Conservation (phyloP, 2,329 filamentous ascomycete species). For the Alternaria triticimaculans region DNA sequence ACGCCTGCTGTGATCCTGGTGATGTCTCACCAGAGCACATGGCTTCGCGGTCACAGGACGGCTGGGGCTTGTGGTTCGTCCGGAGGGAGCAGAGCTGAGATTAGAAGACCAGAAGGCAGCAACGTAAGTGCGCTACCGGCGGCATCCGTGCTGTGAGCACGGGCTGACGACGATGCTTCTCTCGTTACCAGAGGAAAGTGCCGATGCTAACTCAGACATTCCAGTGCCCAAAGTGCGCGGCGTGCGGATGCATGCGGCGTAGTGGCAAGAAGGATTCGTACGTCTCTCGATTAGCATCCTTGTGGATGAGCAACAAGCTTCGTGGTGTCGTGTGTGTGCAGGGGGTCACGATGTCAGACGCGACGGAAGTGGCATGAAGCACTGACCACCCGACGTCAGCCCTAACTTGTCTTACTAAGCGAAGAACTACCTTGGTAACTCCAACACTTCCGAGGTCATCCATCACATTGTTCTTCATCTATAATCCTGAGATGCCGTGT, state of each 20-base stretch:
- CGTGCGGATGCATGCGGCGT: not conserved
- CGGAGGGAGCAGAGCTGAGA: not conserved
- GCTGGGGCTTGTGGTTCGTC: slow-evolving; percentile 18
- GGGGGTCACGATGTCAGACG: not conserved
- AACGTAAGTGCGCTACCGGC: slow-evolving; percentile 11
- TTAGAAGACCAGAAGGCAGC: slow-evolving; percentile 4
- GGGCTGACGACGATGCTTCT: not conserved
- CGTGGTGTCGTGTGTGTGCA: not conserved
- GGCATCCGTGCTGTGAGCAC: slow-evolving; percentile 9
- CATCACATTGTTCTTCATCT: not conserved
- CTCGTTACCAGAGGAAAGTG: not conserved
- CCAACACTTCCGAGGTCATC: not conserved
- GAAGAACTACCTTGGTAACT: not conserved
- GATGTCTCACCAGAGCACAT: slow-evolving; percentile 20
- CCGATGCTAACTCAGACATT: not conserved
- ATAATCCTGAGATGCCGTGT: too few relatives aligned
- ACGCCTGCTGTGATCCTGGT: not conserved
- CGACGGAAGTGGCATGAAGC: not conserved
- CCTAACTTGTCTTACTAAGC: slow-evolving; percentile 2
- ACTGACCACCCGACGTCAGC: slow-evolving; percentile 6
- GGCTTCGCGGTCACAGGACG: slow-evolving; percentile 2
- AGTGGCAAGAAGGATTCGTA: not conserved
- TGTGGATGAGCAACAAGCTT: not conserved
- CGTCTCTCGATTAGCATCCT: not conserved
- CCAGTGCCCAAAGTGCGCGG: not conserved